Evolutionary conservation across 805 yeast genomes (phyloP), one percentile per base, ranked within the genome.

Genomic region (Aciculoconidium aculeatum): DNA sequence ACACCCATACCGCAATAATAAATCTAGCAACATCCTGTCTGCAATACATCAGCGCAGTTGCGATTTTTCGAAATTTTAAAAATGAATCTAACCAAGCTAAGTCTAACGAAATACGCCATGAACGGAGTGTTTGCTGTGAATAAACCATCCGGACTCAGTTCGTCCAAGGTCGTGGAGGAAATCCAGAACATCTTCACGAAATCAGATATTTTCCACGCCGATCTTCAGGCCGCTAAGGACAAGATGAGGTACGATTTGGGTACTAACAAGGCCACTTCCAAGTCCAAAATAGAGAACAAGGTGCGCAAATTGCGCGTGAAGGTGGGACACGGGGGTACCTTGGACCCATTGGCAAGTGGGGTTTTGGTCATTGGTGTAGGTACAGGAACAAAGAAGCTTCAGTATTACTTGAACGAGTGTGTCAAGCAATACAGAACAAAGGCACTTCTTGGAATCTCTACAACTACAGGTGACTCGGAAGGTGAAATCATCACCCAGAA

Each of bases 291-390:
- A 24, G 67, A 70, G 35, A 68, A 72, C 31, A 71, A 72, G 34
- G 62, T 71, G 16, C 59, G 68, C 14, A 65, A 65, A 17, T 61
- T 72, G 4, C 78, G 77, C 44, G 77, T 88, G 18, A 92, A 92
- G 48, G 80, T 90, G 66, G 99, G 99, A 1, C 99, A 92, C 54
- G 99, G 98, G 11, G 99, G 99, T 7, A 92, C 99, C 0, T 63
- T 92, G 21, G 99, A 92, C 48, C 96, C 97, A 0, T 58, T 84
- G 23, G 99, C 99, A 0, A 77, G 87, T n/a, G 99, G 99, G 7
- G 88, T 90, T 1, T 55, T 84, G 23, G 90, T 94, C 2, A 67
- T 92, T 32, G 99, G 98, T 4, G 74, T 92, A n/a, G 96, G 96
- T 5, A 39, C 66, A 1, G 98, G 98, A 3, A 92, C 99, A 2